These are phyloP conservation scores for Colletotrichum phormii DNA, from an alignment of 2,329 filamentous ascomycete genomes.

Conservation along the genomic window DNA sequence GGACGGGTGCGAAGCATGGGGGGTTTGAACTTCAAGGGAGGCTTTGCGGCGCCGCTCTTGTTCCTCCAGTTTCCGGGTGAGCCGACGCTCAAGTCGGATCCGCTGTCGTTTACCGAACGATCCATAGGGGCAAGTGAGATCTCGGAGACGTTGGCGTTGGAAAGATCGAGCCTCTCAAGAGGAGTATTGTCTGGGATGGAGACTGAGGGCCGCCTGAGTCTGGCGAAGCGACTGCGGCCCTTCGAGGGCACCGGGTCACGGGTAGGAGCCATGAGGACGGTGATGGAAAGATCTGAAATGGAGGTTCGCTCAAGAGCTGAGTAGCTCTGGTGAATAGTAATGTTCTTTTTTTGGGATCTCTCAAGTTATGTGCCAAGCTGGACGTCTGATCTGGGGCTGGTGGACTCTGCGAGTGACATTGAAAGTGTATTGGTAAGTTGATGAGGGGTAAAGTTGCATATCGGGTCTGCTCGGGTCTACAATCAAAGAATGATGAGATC, in stretches of 20 bases:
- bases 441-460: conserved; percentile 36
- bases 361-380: conserved; percentile 37
- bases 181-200: conserved; percentile 32
- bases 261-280: conserved; percentile 31
- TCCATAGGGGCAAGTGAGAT: conserved; percentile 27
- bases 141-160: conserved; percentile 36
- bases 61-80: conserved; percentile 24
- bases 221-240: conserved; percentile 29
- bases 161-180: conserved; percentile 26
- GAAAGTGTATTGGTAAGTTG: conserved; percentile 34
- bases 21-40: conserved; percentile 35
- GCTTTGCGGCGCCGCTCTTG: conserved; percentile 18
- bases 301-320: conserved; percentile 1
- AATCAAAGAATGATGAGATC: conserved; percentile 36
- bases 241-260: conserved; percentile 29
- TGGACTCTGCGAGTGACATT: conserved; percentile 35
- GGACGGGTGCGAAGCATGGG: conserved; percentile 32
- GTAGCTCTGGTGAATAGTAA: not conserved
- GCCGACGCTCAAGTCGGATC: conserved; percentile 27
- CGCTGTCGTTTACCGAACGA: conserved; percentile 21
- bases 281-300: not conserved
- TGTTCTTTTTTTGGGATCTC: conserved; percentile 14
- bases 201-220: conserved; percentile 31
- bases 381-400: conserved; percentile 35
- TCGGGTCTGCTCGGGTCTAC: conserved; percentile 33